Evolutionary conservation across 2,329 filamentous ascomycete genomes (phyloP).

Genomic region (Teratosphaeria gauchensis): DNA sequence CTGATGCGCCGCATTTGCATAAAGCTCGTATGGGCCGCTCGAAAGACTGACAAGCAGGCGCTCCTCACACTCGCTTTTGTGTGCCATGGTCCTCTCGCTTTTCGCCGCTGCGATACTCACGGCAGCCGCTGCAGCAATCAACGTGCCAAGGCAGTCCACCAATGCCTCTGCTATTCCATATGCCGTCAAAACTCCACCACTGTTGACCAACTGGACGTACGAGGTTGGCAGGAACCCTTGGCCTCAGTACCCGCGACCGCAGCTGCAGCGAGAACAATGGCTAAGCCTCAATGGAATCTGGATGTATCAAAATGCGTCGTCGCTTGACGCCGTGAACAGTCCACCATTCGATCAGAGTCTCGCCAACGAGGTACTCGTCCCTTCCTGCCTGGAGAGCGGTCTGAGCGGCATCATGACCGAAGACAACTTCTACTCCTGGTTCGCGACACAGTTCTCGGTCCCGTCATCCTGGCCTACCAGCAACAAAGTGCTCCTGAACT

Average conservation of each 20-base stretch:
- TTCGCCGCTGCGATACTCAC: neutral
- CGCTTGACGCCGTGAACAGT: constrained; percentile 28
- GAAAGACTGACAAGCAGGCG: neutral
- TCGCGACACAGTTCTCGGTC: constrained; percentile 42
- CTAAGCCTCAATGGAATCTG: constrained; percentile 48
- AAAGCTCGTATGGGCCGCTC: neutral
- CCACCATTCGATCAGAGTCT: constrained; percentile 39
- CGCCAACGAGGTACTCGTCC: constrained; percentile 39
- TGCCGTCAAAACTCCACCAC: constrained; percentile 12
- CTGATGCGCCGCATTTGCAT: neutral
- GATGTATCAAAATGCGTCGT: constrained; percentile 40
- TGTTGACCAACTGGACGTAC: constrained; percentile 40
- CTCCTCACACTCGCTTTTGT: neutral
- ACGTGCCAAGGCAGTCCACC: neutral
- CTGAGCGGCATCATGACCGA: constrained; percentile 33
- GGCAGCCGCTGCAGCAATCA: neutral
- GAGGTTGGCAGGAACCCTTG: constrained; percentile 42
- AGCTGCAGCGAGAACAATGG: constrained; percentile 45
- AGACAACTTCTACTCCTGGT: constrained; percentile 22
- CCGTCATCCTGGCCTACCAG: constrained; percentile 36
- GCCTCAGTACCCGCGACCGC: constrained; percentile 48
- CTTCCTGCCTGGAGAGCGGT: constrained; percentile 46
- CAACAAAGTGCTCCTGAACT: constrained; percentile 43
- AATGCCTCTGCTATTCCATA: constrained; percentile 4
- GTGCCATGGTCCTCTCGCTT: neutral